A percentile compares a stretch with the other conserved stretches of the same genome.
These are phyloP conservation scores for Tulasnella sp. DNA, from an alignment of 768 basidiomycete species.

Conservation along the genomic window DNA sequence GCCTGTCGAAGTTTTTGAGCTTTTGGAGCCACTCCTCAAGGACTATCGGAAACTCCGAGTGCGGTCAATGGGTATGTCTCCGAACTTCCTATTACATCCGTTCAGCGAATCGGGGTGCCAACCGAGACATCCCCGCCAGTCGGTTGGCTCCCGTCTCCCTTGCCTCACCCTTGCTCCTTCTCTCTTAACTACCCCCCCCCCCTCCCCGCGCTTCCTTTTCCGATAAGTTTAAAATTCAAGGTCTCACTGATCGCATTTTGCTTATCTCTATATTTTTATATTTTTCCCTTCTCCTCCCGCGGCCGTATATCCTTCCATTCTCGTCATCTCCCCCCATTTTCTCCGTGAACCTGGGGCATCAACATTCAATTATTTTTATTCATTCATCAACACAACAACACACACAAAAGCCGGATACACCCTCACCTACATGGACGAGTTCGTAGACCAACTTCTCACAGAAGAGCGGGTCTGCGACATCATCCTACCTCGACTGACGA, in stretches of 20 bases:
- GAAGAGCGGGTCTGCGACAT: conserved; percentile 96
- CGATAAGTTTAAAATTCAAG: conserved; percentile 8
- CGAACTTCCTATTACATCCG: conserved; percentile 4
- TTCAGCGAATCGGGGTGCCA: not conserved
- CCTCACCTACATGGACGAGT: conserved; percentile 88
- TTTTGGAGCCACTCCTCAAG: conserved; percentile 89
- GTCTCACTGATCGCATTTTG: conserved; percentile 7
- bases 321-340: conserved; percentile 8
- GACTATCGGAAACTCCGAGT: conserved; percentile 87
- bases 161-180: not conserved
- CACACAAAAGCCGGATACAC: conserved; percentile 79
- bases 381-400: not conserved
- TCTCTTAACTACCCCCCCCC: no score
- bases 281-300: not conserved
- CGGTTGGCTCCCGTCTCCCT: not conserved
- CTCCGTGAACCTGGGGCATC: conserved; percentile 11
- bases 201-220: not conserved
- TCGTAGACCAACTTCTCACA: conserved; percentile 72
- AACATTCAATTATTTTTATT: not conserved
- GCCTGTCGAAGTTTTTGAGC: conserved; percentile 84
- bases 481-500: conserved; percentile 84
- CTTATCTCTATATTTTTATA: not conserved
- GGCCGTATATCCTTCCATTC: conserved; percentile 2
- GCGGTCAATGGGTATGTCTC: conserved; percentile 65
- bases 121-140: not conserved